Evolutionary conservation across 306 rosid genomes (phyloP).

Genomic region (Elaeagnus macrophylla): DNA sequence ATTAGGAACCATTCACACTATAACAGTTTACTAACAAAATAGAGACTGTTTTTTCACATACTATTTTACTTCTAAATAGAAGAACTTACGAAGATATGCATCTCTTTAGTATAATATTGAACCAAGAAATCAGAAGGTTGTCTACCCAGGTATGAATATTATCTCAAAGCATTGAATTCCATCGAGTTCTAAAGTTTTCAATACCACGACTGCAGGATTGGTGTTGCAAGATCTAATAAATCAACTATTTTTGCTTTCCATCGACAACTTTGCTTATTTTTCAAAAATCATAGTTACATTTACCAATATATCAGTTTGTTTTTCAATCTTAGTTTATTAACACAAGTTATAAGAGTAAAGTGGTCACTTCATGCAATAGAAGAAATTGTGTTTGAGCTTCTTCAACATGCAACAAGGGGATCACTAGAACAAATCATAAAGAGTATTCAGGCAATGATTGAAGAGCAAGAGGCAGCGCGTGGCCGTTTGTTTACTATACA

Average conservation of each 20-base stretch:
- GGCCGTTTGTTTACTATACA: constrained; percentile 69
- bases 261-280: no score
- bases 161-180: no score
- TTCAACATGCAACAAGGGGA: constrained; percentile 41
- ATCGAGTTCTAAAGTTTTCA: no score
- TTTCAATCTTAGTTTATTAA: no score
- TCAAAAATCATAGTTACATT: no score
- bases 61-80: constrained; percentile 30
- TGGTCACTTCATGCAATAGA: constrained; percentile 75
- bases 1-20: not conserved
- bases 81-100: constrained; percentile 60
- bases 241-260: no score
- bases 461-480: constrained; percentile 68
- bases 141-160: constrained; percentile 44
- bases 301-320: no score
- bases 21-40: not conserved
- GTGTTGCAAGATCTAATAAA: no score
- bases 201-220: no score
- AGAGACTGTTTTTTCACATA: not conserved
- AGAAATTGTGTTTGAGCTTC: constrained; percentile 63
- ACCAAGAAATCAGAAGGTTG: constrained; percentile 65
- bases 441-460: constrained; percentile 53
- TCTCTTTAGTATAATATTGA: constrained; percentile 45
- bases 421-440: constrained; percentile 43
- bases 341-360: constrained; percentile 77